These are phyloP conservation scores for Neonectria faginata DNA, from an alignment of 2,329 filamentous ascomycete genomes.

Conservation along the genomic window DNA sequence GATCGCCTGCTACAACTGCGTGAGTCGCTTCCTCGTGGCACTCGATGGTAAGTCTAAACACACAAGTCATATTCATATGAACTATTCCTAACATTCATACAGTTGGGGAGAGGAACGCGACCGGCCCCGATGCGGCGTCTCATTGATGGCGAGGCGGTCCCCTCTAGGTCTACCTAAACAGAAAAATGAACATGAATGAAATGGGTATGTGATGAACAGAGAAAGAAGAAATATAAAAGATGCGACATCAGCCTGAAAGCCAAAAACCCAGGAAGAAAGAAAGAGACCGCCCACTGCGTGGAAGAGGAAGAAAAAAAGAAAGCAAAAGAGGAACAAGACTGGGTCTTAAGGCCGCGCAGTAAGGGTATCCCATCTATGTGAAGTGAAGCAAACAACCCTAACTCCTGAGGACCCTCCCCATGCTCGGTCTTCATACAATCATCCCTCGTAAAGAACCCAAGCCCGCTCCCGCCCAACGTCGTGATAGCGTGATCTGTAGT, in stretches of 20 bases:
- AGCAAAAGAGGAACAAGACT: slow-evolving; percentile 24
- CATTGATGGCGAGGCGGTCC: slow-evolving; percentile 47
- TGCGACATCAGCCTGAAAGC: slow-evolving; percentile 14
- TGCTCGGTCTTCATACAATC: slow-evolving; percentile 43
- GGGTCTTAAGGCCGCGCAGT: slow-evolving; percentile 34
- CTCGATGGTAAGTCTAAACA: slow-evolving; percentile 72
- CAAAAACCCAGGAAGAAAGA: slow-evolving; percentile 13
- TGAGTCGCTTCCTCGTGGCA: slow-evolving; percentile 85
- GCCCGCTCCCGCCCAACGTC: slow-evolving; percentile 14
- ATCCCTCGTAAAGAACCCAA: slow-evolving; percentile 41
- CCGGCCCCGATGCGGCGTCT: slow-evolving; percentile 58
- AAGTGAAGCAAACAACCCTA: slow-evolving; percentile 45
- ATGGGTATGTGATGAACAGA: slow-evolving; percentile 29
- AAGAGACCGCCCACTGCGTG: background rate
- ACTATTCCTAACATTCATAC: slow-evolving; percentile 43
- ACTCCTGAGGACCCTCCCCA: slow-evolving; percentile 31
- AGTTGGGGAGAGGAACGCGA: slow-evolving; percentile 70
- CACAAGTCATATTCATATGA: slow-evolving; percentile 25
- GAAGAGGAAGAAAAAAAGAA: slow-evolving; percentile 21
- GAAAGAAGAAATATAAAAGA: slow-evolving; percentile 3
- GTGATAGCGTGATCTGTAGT: slow-evolving; percentile 26
- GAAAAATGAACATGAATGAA: slow-evolving; percentile 15
- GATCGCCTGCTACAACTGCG: slow-evolving; percentile 84
- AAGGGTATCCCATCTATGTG: slow-evolving; percentile 58
- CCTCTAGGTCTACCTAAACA: slow-evolving; percentile 20